Percentiles rank a stretch among this genome's conserved stretches.
Evolutionary conservation across 768 basidiomycete species (phyloP).

Genomic region (Suillus luteus): DNA sequence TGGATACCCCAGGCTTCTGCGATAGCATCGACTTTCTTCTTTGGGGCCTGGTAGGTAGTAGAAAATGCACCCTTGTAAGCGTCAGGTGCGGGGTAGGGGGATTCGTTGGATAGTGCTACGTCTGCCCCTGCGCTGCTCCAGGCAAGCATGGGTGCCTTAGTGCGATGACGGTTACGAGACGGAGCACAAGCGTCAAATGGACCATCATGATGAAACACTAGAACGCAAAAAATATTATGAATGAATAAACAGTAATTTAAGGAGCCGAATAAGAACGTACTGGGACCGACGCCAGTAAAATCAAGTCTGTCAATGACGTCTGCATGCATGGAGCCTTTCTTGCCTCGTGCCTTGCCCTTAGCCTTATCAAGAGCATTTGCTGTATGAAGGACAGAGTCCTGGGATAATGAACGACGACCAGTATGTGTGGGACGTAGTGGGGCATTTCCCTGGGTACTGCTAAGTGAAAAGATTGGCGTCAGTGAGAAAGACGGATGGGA

Average conservation of each 20-base stretch:
- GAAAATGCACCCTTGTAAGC: slow-evolving; percentile 46
- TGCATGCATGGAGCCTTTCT: slow-evolving; percentile 81
- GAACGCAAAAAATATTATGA: slow-evolving; percentile 15
- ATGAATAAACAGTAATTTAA: slow-evolving; percentile 10
- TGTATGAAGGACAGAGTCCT: slow-evolving; percentile 46
- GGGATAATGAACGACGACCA: slow-evolving; percentile 50
- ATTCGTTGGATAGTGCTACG: slow-evolving; percentile 39
- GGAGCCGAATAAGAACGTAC: slow-evolving; percentile 47
- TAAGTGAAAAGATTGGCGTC: slow-evolving; percentile 24
- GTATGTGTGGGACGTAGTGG: slow-evolving; percentile 27
- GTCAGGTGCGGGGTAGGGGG: slow-evolving; percentile 54
- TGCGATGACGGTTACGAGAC: slow-evolving; percentile 79
- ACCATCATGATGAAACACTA: slow-evolving; percentile 92
- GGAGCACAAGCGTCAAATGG: slow-evolving; percentile 92
- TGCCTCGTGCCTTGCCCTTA: slow-evolving; percentile 50
- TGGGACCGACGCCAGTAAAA: slow-evolving; percentile 80
- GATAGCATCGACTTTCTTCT: slow-evolving; percentile 87
- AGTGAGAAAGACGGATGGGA: slow-evolving; percentile 32
- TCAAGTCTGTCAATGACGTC: slow-evolving; percentile 91
- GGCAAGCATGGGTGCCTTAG: slow-evolving; percentile 81
- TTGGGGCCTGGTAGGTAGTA: slow-evolving; percentile 57
- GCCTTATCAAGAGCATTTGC: slow-evolving; percentile 45
- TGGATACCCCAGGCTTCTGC: slow-evolving; percentile 94
- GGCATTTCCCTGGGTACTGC: slow-evolving; percentile 22
- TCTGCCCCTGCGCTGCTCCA: slow-evolving; percentile 55